Base-by-base conservation (phyloP, 257 asterid genomes). In the Prunella vulgaris region DNA sequence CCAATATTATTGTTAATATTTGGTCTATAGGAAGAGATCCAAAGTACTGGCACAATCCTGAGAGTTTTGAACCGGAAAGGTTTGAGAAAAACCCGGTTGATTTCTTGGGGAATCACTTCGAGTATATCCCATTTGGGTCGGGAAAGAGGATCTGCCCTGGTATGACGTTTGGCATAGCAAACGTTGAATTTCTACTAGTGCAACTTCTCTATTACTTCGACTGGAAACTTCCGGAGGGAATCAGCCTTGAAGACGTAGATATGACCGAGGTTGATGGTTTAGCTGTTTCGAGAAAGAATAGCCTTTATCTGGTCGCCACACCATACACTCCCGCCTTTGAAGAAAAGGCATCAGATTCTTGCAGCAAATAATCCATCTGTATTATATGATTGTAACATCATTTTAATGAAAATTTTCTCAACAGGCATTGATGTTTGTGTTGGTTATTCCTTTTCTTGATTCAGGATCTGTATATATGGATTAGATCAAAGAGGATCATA, bases 81-180 rank as follows among this genome's bases (percentile, higher is more conserved):
- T 79, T 79, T 22, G 79, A 73, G 53, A 27, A 40, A 1, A 76
- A 18, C 21, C 38, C 71, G 0, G 14, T 74, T 5, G 84, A 82
- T 70, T 82, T 12, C 80, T 18, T 66, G 62, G 86, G 86, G 25
- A 68, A 28, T 46, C 51, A 82, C 71, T 79, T 69, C 10, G 74
- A 79, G 62, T 78, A 44, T n/a, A 60, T 81, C 7, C 85, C 85
- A 5, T 78, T 78, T 18, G 83, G 79, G 32, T 27, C 85, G 2
- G 83, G 85, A 13, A 72, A 46, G 70, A 81, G 83, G 76, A 64
- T 78, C 27, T 81, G 85, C 72, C 85, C 85, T 1, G 81, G 77
- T 0, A 75, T 78, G 70, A 4, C 66, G 3, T 81, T 78, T 24
- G 79, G 83, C 30, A 2, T 64, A 1, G 76, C 79, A 2, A 78